These are phyloP conservation scores for Solanum pimpinellifolium DNA, from an alignment of 257 asterid species.

Conservation along the genomic window DNA sequence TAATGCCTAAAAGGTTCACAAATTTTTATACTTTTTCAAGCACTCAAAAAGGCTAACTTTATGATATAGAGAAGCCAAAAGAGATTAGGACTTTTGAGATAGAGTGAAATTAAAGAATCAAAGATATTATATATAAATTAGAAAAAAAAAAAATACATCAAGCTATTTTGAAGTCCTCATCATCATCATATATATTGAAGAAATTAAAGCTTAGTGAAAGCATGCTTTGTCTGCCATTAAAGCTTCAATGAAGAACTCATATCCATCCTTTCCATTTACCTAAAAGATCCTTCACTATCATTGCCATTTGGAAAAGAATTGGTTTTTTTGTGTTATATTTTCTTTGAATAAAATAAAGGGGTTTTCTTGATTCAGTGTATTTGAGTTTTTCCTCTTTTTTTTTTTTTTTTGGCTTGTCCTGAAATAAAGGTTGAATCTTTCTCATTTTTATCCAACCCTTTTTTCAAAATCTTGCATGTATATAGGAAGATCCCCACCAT, in stretches of 20 bases:
- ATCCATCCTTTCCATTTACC: conserved; percentile 19
- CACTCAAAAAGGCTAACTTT: conserved; percentile 49
- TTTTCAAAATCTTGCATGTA: conserved; percentile 18
- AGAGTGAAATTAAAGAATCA: conserved; percentile 26
- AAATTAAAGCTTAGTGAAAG: conserved; percentile 15
- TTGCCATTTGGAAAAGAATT: conserved; percentile 24
- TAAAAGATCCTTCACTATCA: conserved; percentile 4
- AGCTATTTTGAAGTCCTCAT: not conserved
- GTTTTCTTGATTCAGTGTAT: conserved; percentile 34
- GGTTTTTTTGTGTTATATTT: not conserved
- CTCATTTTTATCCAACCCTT: not conserved
- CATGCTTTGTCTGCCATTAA: conserved; percentile 96
- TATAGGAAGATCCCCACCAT: conserved; percentile 21
- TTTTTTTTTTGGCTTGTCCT: conserved; percentile 4
- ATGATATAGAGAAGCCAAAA: conserved; percentile 5
- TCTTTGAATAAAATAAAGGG: conserved; percentile 2
- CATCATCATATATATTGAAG: not conserved
- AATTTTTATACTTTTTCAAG: conserved; percentile 20
- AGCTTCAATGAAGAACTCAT: conserved; percentile 47
- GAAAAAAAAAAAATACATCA: not conserved
- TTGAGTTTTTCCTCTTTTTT: conserved; percentile 9
- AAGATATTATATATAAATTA: conserved; percentile 21
- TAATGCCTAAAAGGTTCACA: conserved; percentile 23
- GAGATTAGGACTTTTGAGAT: conserved; percentile 8
- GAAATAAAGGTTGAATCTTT: conserved; percentile 9